These are phyloP conservation scores for Penicillium waksmanii DNA, from an alignment of 495 filamentous ascomycete genomes.

Conservation along the genomic window DNA sequence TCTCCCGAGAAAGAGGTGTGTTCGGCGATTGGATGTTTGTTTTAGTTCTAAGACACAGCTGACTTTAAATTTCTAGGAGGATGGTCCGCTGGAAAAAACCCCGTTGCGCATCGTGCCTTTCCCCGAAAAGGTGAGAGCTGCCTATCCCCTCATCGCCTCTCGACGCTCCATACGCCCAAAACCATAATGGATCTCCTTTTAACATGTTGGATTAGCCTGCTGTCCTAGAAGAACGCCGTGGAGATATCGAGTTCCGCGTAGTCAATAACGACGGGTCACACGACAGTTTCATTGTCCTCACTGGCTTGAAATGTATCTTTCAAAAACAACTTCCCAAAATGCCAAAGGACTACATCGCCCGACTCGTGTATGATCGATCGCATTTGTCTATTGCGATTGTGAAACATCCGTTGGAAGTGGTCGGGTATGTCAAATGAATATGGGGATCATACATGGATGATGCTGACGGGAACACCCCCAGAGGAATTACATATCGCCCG, in stretches of 20 bases:
- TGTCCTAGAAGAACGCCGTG: slow-evolving; percentile 89
- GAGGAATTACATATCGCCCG: slow-evolving; percentile 94
- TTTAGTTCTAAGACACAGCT: background rate
- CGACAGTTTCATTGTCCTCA: slow-evolving; percentile 92
- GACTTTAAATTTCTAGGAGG: slow-evolving; percentile 28
- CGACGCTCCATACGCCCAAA: background rate
- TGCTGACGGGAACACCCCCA: slow-evolving; percentile 32
- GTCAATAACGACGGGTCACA: slow-evolving; percentile 93
- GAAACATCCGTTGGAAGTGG: slow-evolving; percentile 92
- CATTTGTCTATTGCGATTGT: slow-evolving; percentile 97
- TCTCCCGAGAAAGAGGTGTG: slow-evolving; percentile 55
- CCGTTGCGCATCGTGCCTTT: slow-evolving; percentile 68
- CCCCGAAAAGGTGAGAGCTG: slow-evolving; percentile 71
- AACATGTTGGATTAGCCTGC: slow-evolving; percentile 61
- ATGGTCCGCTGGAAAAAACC: slow-evolving; percentile 37
- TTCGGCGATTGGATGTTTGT: background rate
- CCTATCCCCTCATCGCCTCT: background rate
- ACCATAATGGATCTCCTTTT: slow-evolving; percentile 6
- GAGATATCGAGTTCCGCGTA: slow-evolving; percentile 95
- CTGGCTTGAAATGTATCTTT: slow-evolving; percentile 96
- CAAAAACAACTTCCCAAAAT: slow-evolving; percentile 99
- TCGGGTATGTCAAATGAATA: slow-evolving; percentile 57
- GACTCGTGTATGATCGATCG: slow-evolving; percentile 94
- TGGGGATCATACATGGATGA: background rate
- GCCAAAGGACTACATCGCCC: slow-evolving; percentile 98